Conservation (phyloP, 169 alveolate species). For the Cryptosporidium parvum region DNA sequence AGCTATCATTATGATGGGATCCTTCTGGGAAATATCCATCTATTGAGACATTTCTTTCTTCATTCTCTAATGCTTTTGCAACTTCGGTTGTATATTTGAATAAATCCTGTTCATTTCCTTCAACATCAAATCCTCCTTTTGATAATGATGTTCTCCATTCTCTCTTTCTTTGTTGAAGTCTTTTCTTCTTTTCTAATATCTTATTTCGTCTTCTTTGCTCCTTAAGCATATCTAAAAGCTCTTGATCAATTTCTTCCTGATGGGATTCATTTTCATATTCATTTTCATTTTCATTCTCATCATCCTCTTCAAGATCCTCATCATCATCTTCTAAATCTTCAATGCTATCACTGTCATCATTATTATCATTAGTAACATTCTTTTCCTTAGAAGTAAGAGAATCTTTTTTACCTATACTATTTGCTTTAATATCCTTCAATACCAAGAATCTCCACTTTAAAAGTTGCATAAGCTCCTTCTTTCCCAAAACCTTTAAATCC, state of each 20-base stretch:
- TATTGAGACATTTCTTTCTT: slow-evolving; percentile 68
- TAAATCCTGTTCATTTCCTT: slow-evolving; percentile 70
- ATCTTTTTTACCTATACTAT: not conserved
- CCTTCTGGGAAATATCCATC: slow-evolving; percentile 76
- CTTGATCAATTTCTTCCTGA: slow-evolving; percentile 77
- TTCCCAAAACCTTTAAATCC: slow-evolving; percentile 87
- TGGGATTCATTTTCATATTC: slow-evolving; percentile 78
- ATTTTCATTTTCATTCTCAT: slow-evolving; percentile 75
- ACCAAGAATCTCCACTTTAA: slow-evolving; percentile 90
- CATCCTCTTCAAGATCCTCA: slow-evolving; percentile 77
- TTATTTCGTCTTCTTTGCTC: slow-evolving; percentile 81
- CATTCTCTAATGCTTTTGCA: slow-evolving; percentile 65
- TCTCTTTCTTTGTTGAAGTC: slow-evolving; percentile 77
- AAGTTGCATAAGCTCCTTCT: slow-evolving; percentile 85
- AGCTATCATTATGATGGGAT: slow-evolving; percentile 2
- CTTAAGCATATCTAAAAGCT: slow-evolving; percentile 78
- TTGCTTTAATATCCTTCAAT: slow-evolving; percentile 33
- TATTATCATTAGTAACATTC: not conserved
- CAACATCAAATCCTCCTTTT: slow-evolving; percentile 75
- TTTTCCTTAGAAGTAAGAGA: slow-evolving; percentile 71
- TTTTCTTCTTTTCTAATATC: slow-evolving; percentile 80
- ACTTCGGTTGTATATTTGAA: slow-evolving; percentile 63
- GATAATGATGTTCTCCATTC: slow-evolving; percentile 73
- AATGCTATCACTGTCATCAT: slow-evolving; percentile 66
- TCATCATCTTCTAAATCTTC: slow-evolving; percentile 67